Percentiles rank a stretch among this genome's conserved stretches.
phyloP scores from a whole-genome alignment of 345 rosid species.

The Salix dunnii region DNA sequence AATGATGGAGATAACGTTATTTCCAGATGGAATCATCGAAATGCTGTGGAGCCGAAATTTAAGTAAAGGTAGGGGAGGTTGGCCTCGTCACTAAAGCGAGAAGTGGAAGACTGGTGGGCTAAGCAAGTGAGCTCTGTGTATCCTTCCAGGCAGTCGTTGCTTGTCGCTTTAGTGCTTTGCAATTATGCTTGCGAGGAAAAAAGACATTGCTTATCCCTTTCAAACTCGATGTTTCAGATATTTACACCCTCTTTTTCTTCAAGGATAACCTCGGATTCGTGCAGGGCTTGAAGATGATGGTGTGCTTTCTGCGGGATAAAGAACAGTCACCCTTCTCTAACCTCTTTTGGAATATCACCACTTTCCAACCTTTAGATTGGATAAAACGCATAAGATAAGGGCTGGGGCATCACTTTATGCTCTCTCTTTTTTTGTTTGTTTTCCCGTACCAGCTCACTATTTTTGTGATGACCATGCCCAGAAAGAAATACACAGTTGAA shows the following conservation, averaged over 20 bases:
- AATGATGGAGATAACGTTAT: no score
- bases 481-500: background rate
- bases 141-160: background rate
- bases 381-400: background rate
- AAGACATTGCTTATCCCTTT: no score
- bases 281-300: background rate
- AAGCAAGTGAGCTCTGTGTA: background rate
- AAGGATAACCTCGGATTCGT: slow-evolving; percentile 13
- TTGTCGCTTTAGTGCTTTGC: background rate
- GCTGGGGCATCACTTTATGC: slow-evolving; percentile 6
- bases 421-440: background rate
- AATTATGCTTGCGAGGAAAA: background rate
- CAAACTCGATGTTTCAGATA: background rate
- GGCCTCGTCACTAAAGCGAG: background rate
- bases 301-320: background rate
- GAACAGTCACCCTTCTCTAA: background rate
- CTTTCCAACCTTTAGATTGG: background rate
- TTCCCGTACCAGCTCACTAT: background rate
- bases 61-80: background rate
- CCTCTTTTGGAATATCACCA: background rate
- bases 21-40: no score
- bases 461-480: background rate
- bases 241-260: background rate
- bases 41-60: no score
- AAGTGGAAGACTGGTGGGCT: background rate